Conservation (phyloP, 2,329 filamentous ascomycete species). For the Xylaria sp. region DNA sequence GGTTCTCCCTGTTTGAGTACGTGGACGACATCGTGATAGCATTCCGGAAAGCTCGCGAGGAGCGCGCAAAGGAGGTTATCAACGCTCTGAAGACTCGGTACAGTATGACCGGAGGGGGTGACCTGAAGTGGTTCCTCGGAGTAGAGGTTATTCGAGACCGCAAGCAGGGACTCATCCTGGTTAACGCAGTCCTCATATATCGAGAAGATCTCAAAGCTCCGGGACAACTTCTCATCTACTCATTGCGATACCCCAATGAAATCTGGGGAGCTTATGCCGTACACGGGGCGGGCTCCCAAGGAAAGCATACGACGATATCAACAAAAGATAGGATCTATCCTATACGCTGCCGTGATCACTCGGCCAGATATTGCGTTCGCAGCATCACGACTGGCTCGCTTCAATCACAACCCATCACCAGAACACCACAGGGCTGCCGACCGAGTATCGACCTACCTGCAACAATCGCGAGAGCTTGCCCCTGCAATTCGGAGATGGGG, state of each 20-base stretch:
- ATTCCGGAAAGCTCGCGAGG: too few species aligned
- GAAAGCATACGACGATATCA: not conserved
- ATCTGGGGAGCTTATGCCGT: not conserved
- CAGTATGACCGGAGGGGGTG: not conserved
- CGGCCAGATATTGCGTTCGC: conserved; percentile 1
- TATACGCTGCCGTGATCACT: not conserved
- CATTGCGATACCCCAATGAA: not conserved
- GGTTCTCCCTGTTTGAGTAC: not conserved
- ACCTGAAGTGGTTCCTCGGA: conserved; percentile 1
- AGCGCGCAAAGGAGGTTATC: too few species aligned
- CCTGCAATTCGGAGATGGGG: not conserved
- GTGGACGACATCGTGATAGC: not conserved
- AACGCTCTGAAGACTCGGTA: not conserved
- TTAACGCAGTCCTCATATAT: not conserved
- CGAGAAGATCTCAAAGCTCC: not conserved
- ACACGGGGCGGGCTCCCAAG: not conserved
- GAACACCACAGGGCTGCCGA: not conserved
- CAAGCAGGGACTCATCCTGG: not conserved
- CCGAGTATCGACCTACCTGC: not conserved
- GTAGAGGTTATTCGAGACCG: not conserved
- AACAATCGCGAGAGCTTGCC: not conserved
- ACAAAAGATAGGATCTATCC: not conserved
- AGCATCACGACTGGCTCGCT: not conserved
- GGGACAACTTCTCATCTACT: not conserved
- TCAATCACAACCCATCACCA: not conserved